These are phyloP conservation scores for Clavariopsis aquatica DNA, from an alignment of 495 filamentous ascomycete genomes.

Conservation along the genomic window DNA sequence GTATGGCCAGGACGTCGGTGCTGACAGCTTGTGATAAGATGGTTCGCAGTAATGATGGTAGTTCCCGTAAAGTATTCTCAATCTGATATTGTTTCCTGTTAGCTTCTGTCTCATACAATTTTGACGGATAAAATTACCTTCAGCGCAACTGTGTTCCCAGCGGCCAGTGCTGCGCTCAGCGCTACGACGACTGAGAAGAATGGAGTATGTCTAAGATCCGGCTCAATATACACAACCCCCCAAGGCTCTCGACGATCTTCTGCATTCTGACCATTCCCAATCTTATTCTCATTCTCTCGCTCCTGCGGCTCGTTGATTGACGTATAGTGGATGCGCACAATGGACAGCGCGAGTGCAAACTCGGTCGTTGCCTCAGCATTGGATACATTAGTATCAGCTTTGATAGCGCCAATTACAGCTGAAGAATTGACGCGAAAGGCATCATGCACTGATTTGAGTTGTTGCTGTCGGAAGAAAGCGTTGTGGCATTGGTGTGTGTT, in stretches of 20 bases:
- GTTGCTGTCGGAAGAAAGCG: constrained; percentile 50
- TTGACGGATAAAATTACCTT: not conserved
- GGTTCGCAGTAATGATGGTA: constrained; percentile 45
- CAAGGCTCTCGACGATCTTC: constrained; percentile 36
- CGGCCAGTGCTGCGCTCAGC: constrained; percentile 52
- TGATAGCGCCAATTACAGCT: constrained; percentile 48
- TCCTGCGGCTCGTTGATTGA: constrained; percentile 47
- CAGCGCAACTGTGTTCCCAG: constrained; percentile 55
- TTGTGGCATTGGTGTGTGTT: constrained; percentile 33
- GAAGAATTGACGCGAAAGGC: constrained; percentile 42
- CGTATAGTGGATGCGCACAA: constrained; percentile 50
- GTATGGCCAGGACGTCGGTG: constrained; percentile 46
- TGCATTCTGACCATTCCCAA: constrained; percentile 50
- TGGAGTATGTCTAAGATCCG: constrained; percentile 48
- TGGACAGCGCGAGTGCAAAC: constrained; percentile 47
- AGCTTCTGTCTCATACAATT: too few relatives aligned
- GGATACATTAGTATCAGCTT: constrained; percentile 44
- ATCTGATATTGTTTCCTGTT: constrained; percentile 38
- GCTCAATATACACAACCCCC: constrained; percentile 57
- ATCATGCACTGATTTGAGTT: constrained; percentile 51
- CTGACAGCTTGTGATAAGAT: constrained; percentile 49
- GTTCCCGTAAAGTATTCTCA: constrained; percentile 43
- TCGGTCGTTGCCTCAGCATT: constrained; percentile 50
- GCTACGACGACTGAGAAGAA: constrained; percentile 54
- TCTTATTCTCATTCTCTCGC: constrained; percentile 53